Evolutionary conservation across 2,329 filamentous ascomycete species (phyloP), one percentile per base, ranked within the genome.

Genomic region (Dothideomycetidae sp.): DNA sequence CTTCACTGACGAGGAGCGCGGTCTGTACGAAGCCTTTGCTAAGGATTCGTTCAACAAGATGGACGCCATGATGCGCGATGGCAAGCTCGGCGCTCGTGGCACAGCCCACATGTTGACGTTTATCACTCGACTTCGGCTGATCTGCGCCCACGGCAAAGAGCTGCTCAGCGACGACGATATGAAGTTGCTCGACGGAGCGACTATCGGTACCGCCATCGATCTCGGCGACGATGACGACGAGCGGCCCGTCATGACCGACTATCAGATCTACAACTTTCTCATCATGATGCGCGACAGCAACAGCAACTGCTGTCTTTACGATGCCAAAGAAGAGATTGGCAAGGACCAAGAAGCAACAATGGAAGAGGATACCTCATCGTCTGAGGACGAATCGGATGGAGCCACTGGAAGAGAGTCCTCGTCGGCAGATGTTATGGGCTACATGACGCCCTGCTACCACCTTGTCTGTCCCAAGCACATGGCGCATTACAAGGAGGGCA

Each of bases 111-210:
- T 98, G 32, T 62, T 98, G 43, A 86, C 90, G 46, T 82, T 84
- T 3, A 93, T 98, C 51, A 70, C 92, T 46, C 79, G 88, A 18
- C 71, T 98, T 12, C 81, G 90, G 7, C 69, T 93, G 29, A 80
- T 96, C 36, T 94, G 86, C 53, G 90, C 86, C 1, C 88, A 94
- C 54, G 90, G 90, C n/a, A 81, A 80, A 46, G 88, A 96, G 42
- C 70, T 98, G 5, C 68, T 98, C 2, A 82, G 77, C 40, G 75
- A 86, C 23, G 79, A 88, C 13, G 88, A 96, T 50, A 63, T 93
- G 31, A 75, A 79, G 46, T 67, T 80, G 3, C 73, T 88, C 35
- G 79, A 85, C 52, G 88, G 86, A 15, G 45, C 52, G 29, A 48
- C 51, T 33, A 70, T 83, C 57, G 84, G 77, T n/a, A 75, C 75